These are phyloP conservation scores for Bromus sterilis DNA, from an alignment of 176 grass and related monocot genomes.

Conservation along the genomic window DNA sequence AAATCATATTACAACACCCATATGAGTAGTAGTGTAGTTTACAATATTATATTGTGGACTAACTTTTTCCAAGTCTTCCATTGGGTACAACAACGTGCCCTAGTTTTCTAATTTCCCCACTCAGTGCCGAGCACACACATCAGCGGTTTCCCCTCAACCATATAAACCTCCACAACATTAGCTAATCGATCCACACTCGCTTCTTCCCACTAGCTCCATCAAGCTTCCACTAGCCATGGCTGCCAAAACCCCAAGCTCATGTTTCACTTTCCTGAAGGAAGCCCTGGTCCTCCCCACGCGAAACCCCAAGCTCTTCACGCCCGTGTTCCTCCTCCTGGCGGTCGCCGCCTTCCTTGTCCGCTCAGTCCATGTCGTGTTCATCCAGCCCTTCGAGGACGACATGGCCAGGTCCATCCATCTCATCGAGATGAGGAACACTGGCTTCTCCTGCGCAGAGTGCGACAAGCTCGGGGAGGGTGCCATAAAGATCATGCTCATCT, in stretches of 20 bases:
- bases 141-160: background rate
- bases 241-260: background rate
- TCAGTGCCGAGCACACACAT: background rate
- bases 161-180: background rate
- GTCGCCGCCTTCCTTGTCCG: background rate
- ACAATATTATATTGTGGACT: background rate
- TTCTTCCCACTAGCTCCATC: background rate
- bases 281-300: conserved; percentile 6
- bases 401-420: background rate
- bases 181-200: background rate
- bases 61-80: background rate
- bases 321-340: background rate
- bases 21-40: too few species aligned
- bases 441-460: background rate
- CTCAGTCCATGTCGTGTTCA: background rate
- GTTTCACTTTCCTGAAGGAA: conserved; percentile 14
- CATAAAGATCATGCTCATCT: background rate
- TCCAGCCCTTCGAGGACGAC: background rate
- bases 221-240: background rate
- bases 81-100: background rate
- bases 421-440: background rate
- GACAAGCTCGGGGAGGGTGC: background rate
- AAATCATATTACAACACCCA: background rate
- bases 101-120: background rate
- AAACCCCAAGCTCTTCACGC: conserved; percentile 19